A percentile compares a stretch with the other conserved stretches of the same genome.
These are phyloP conservation scores for Warburgia ugandensis DNA, from an alignment of 164 flowering plant species.

Conservation along the genomic window DNA sequence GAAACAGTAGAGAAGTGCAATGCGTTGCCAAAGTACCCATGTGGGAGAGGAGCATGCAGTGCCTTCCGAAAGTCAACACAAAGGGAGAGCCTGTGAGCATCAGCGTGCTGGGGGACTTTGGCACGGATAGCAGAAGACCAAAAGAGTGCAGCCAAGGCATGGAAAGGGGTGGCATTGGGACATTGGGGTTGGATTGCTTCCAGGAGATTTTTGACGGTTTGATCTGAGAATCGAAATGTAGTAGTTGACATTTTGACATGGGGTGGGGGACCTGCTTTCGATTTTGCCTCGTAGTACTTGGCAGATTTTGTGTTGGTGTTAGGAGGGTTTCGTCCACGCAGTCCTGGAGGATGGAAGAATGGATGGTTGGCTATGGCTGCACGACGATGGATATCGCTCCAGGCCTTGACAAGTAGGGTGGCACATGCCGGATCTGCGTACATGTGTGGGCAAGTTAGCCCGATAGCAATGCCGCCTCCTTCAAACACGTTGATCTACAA, in stretches of 20 bases:
- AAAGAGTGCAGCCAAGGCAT: constrained; percentile 56
- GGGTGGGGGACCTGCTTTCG: constrained; percentile 9
- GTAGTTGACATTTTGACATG: constrained; percentile 38
- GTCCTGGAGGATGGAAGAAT: constrained; percentile 28
- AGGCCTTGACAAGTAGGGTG: constrained; percentile 46
- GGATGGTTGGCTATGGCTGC: constrained; percentile 40
- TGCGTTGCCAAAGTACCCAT: constrained; percentile 65
- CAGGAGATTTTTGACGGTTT: constrained; percentile 32
- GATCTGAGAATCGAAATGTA: constrained; percentile 54
- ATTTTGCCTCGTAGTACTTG: constrained; percentile 25
- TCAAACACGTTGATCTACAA: constrained; percentile 64
- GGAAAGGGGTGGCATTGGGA: constrained; percentile 63
- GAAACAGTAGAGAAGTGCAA: constrained; percentile 41
- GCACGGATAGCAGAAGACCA: constrained; percentile 34
- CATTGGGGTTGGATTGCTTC: constrained; percentile 29
- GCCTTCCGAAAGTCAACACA: constrained; percentile 48
- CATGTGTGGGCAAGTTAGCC: constrained; percentile 70
- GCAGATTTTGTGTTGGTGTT: constrained; percentile 22
- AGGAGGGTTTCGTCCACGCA: constrained; percentile 16
- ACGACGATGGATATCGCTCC: constrained; percentile 41
- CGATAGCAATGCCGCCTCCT: constrained; percentile 70
- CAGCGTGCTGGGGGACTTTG: constrained; percentile 9
- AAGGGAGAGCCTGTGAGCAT: constrained; percentile 28
- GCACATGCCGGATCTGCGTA: constrained; percentile 51
- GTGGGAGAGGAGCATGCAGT: constrained; percentile 35